Evolutionary conservation across 345 rosid species (phyloP), one percentile per base, ranked within the genome.

Genomic region (Xanthoceras sorbifolium): DNA sequence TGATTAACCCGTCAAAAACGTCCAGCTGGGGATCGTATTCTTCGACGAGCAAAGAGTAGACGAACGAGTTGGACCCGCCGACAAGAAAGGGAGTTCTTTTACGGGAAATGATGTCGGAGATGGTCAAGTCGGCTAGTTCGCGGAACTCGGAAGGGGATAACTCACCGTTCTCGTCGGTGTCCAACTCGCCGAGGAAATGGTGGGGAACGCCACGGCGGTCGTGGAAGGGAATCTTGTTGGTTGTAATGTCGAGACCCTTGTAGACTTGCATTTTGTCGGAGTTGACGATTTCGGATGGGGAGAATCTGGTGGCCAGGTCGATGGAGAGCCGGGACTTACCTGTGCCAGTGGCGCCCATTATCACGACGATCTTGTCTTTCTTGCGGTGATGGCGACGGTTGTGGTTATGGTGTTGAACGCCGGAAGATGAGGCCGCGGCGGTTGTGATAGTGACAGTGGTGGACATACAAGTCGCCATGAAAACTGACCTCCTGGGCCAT

Each of bases 1-100:
- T 25, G 32, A 18, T 18, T 14, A 61, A 62, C 65, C 78, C 82
- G 48, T 82, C 68, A 28, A 90, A 92, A 22, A 87, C 91, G 76
- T 89, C 87, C 4, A 76, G 10, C 38, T 42, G 82, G 6, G 92
- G 91, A 82, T 88, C 83, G 76, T 87, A 92, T 14, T 82, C 67
- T 31, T 92, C 87, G 6, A 81, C 88, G 6, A 96, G 79, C 6
- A 92, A 88, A 2, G 97, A 94, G 78, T 94, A 90, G 3, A 94
- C 72, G 63, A 92, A 85, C 10, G 99, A 87, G 87, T 94, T 96
- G 42, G 99, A 96, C 70, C 99, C 98, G 25, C 99, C 99, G 15
- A 87, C 98, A 11, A 96, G 70, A 1, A 96, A 75, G 54, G 98
- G 99, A 11, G 89, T 73, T 50, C 71, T 86, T 48, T 73, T 52